Evolutionary conservation across 1,284 basidiomycete genomes (phyloP).

Genomic region (Paramarasmius palmivorus): DNA sequence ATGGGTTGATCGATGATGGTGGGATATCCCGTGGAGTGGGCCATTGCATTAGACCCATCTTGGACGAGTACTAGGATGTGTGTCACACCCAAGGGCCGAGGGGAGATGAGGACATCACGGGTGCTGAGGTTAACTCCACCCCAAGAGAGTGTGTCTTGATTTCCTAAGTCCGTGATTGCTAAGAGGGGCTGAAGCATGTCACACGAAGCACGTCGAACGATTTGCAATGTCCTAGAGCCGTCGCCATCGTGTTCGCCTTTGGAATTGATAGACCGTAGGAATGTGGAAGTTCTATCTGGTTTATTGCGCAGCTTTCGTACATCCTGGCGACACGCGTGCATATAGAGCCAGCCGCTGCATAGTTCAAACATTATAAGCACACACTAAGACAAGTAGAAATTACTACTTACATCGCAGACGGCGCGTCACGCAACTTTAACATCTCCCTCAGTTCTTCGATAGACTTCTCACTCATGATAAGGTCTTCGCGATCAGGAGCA

Average conservation of each 20-base stretch:
- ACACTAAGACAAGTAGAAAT: too few species aligned
- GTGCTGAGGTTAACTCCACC: constrained; percentile 23
- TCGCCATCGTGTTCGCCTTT: background rate
- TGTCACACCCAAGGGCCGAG: constrained; percentile 36
- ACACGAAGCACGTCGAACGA: background rate
- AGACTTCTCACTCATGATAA: constrained; percentile 24
- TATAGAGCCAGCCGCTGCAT: constrained; percentile 32
- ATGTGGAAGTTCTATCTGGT: background rate
- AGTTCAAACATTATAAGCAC: too few species aligned
- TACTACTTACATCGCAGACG: too few species aligned
- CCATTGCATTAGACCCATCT: too few species aligned
- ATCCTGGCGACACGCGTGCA: constrained; percentile 19
- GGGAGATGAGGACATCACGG: constrained; percentile 31
- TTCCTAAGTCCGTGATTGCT: constrained; percentile 2
- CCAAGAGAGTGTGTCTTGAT: constrained; percentile 22
- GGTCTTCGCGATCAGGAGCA: constrained; percentile 34
- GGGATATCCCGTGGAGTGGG: too few species aligned
- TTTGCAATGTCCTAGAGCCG: background rate
- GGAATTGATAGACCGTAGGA: too few species aligned
- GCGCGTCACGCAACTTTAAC: constrained; percentile 26
- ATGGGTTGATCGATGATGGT: constrained; percentile 31
- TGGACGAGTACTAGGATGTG: constrained; percentile 34
- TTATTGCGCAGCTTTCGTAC: constrained; percentile 10
- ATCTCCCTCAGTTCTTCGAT: constrained; percentile 30
- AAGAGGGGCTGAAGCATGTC: background rate